phyloP scores from a whole-genome alignment of 345 rosid genomes.

The Eutrema heterophyllum region DNA sequence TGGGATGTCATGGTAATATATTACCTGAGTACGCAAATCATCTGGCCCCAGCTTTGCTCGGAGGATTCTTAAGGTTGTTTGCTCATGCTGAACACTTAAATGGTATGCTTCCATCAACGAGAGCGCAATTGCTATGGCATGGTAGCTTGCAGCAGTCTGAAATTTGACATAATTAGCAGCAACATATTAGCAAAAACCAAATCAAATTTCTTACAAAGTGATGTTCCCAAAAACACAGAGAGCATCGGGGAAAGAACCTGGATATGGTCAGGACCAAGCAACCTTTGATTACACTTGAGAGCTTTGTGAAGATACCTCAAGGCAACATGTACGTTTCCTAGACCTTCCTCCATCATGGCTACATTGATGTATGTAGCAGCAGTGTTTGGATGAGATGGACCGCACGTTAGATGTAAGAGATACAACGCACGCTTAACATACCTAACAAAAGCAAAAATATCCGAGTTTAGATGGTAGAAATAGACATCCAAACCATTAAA shows the following conservation, averaged over 20 bases:
- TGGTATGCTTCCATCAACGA: slow-evolving; percentile 99
- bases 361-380: slow-evolving; percentile 98
- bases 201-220: slow-evolving; percentile 9
- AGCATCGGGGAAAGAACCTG: slow-evolving; percentile 58
- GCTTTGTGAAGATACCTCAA: slow-evolving; percentile 98
- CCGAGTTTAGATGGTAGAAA: background rate
- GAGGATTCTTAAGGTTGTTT: slow-evolving; percentile 90
- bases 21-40: slow-evolving; percentile 98
- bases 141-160: slow-evolving; percentile 99
- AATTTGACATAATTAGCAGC: slow-evolving; percentile 13
- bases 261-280: slow-evolving; percentile 98
- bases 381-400: slow-evolving; percentile 97
- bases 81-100: slow-evolving; percentile 98
- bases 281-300: slow-evolving; percentile 86
- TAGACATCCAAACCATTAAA: slow-evolving; percentile 10
- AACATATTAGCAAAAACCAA: background rate
- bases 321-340: slow-evolving; percentile 97
- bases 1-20: background rate
- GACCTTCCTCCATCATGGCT: slow-evolving; percentile 99
- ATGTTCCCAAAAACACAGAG: background rate
- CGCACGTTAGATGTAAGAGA: slow-evolving; percentile 96
- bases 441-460: slow-evolving; percentile 40
- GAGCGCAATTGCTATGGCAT: slow-evolving; percentile 99
- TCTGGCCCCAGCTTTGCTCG: slow-evolving; percentile 94
- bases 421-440: slow-evolving; percentile 97